Base-by-base conservation (phyloP, 2,329 filamentous ascomycete genomes). In the Raffaelea deltoideospora region DNA sequence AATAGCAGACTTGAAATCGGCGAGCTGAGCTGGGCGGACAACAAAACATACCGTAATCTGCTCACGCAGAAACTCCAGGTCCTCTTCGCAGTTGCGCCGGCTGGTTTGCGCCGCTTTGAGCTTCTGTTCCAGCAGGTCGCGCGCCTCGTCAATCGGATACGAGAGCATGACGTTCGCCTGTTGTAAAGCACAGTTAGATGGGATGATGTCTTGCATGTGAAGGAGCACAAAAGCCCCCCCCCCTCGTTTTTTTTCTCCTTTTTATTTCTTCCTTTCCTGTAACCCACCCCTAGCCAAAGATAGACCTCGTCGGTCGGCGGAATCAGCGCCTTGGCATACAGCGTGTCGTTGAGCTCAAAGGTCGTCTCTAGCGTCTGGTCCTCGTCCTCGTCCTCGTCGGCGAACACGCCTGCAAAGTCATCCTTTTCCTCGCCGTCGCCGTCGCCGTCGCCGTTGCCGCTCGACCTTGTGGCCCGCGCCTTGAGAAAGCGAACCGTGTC, bases 161-260 rank as follows among this genome's bases (percentile, higher is more conserved):
- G 90, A 76, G 41, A 98, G 67, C 90, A 98, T 98, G 33, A 96
- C 87, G 50, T 98, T 98, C 39, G 90, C 88, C 79, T 83, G 29
- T n/a, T n/a, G n/a, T n/a, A n/a, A n/a, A 11, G 13, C 3, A 27
- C 4, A 17, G 35, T 31, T 10, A 36, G 21, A 15, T 10, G 33
- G 18, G 27, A 18, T 13, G 26, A 11, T 28, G 9, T 5, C 5
- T 17, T n/a, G n/a, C n/a, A n/a, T n/a, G n/a, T n/a, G n/a, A n/a
- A n/a, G n/a, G n/a, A n/a, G n/a, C n/a, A n/a, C n/a, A n/a, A n/a
- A n/a, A n/a, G n/a, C n/a, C n/a, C n/a, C n/a, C n/a, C n/a, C n/a
- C n/a, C n/a, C n/a, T n/a, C n/a, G n/a, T n/a, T n/a, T n/a, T n/a
- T n/a, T n/a, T n/a, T n/a, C n/a, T n/a, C n/a, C n/a, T n/a, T n/a